Conservation (phyloP, 1,284 basidiomycete genomes). For the Trametes versicolor region DNA sequence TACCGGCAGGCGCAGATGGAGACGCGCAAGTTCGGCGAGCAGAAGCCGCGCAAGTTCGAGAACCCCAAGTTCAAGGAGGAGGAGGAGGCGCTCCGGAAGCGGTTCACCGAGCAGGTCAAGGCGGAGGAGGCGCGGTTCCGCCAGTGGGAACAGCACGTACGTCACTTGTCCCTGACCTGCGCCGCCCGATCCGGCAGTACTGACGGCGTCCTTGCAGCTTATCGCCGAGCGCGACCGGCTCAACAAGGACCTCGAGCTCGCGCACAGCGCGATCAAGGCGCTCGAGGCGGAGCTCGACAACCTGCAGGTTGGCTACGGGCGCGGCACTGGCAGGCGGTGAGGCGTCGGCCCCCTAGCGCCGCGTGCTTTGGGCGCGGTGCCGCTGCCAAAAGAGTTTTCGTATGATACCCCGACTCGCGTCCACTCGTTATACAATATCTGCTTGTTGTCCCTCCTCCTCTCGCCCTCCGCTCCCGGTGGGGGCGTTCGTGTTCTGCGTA, state of each 20-base stretch:
- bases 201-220: conserved; percentile 62
- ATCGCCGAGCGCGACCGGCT: conserved; percentile 96
- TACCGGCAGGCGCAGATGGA: conserved; percentile 99
- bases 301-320: conserved; percentile 82
- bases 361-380: conserved; percentile 7
- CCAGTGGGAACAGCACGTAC: conserved; percentile 98
- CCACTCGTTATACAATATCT: conserved; percentile 33
- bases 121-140: conserved; percentile 97
- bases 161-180: conserved; percentile 43
- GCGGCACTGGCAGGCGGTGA: conserved; percentile 76
- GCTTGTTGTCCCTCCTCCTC: conserved; percentile 25
- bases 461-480: background rate
- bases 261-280: conserved; percentile 92
- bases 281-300: conserved; percentile 92
- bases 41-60: conserved; percentile 98
- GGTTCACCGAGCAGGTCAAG: conserved; percentile 99
- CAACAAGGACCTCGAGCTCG: conserved; percentile 95
- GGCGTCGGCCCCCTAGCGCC: conserved; percentile 2
- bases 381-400: conserved; percentile 23
- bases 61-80: conserved; percentile 99
- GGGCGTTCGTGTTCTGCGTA: conserved; percentile 9
- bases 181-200: background rate
- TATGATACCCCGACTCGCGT: conserved; percentile 35
- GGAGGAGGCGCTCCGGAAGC: conserved; percentile 94
- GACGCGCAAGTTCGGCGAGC: conserved; percentile 98